These are phyloP conservation scores for Zizania latifolia DNA, from an alignment of 176 grass and related monocot species.

Conservation along the genomic window DNA sequence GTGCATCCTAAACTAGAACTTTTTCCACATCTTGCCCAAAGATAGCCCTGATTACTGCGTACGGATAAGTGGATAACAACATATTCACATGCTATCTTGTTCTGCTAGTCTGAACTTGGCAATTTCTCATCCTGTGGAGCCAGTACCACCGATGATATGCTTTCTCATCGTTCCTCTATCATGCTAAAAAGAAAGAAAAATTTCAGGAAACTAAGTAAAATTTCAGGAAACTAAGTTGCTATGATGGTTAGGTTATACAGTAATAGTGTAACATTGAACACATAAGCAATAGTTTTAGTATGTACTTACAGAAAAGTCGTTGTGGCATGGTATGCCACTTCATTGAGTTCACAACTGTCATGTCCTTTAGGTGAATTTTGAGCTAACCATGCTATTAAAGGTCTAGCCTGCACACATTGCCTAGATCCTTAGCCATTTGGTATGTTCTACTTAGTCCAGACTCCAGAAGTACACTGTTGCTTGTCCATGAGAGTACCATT, in stretches of 20 bases:
- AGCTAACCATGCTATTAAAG: background rate
- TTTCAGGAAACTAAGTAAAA: background rate
- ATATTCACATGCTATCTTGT: background rate
- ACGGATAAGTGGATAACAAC: too few relatives aligned
- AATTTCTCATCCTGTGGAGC: background rate
- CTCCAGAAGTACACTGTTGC: too few relatives aligned
- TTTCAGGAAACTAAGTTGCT: too few relatives aligned
- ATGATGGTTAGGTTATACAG: too few relatives aligned
- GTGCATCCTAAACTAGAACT: background rate
- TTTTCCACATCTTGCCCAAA: background rate
- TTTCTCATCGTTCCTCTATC: background rate
- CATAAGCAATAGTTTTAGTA: background rate
- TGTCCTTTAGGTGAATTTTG: background rate
- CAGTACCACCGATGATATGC: background rate
- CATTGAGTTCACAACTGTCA: background rate
- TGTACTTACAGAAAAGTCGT: background rate
- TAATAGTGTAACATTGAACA: too few relatives aligned
- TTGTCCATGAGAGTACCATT: too few relatives aligned
- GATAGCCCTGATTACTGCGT: background rate
- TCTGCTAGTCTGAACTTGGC: too few relatives aligned
- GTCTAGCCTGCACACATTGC: too few relatives aligned
- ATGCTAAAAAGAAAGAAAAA: background rate
- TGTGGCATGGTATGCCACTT: background rate
- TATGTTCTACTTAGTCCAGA: too few relatives aligned
- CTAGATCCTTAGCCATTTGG: too few relatives aligned